Evolutionary conservation across 495 filamentous ascomycete species (phyloP).

Genomic region (Hypoxylon cercidicola): DNA sequence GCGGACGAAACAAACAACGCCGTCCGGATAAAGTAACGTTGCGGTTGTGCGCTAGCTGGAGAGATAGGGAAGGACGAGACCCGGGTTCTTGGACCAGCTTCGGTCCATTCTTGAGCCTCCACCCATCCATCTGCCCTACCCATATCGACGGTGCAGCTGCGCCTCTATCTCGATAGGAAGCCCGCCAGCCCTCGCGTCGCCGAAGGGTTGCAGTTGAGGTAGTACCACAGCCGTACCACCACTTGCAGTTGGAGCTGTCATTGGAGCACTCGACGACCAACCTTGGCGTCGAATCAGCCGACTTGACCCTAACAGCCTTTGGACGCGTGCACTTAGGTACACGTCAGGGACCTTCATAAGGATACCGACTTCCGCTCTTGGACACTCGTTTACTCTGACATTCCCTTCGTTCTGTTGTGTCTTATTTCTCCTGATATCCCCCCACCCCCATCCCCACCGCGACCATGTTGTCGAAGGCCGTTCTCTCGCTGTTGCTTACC

Average conservation of each 20-base stretch:
- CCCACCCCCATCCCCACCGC: constrained; percentile 18
- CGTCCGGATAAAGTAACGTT: constrained; percentile 39
- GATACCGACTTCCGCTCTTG: constrained; percentile 12
- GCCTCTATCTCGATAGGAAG: constrained; percentile 33
- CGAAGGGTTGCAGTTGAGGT: constrained; percentile 10
- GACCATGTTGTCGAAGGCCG: constrained; percentile 46
- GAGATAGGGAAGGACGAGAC: constrained; percentile 26
- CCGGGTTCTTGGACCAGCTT: constrained; percentile 20
- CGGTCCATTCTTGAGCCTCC: constrained; percentile 30
- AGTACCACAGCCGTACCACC: neutral
- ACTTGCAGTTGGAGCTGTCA: constrained; percentile 19
- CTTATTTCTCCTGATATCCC: constrained; percentile 22
- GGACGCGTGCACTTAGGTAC: constrained; percentile 18
- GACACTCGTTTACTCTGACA: constrained; percentile 19
- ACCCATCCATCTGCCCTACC: constrained; percentile 9
- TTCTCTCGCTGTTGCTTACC: constrained; percentile 46
- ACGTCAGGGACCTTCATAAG: constrained; percentile 24
- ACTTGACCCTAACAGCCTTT: constrained; percentile 19
- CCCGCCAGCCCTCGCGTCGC: constrained; percentile 5
- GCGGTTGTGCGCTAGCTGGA: constrained; percentile 31
- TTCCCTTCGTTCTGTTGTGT: constrained; percentile 11
- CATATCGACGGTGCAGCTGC: constrained; percentile 25
- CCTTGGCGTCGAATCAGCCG: constrained; percentile 31
- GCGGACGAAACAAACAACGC: constrained; percentile 20
- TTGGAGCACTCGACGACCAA: constrained; percentile 26